Evolutionary conservation across 1,284 basidiomycete genomes (phyloP), one percentile per base, ranked within the genome.

Genomic region (Jaminaea rosea): DNA sequence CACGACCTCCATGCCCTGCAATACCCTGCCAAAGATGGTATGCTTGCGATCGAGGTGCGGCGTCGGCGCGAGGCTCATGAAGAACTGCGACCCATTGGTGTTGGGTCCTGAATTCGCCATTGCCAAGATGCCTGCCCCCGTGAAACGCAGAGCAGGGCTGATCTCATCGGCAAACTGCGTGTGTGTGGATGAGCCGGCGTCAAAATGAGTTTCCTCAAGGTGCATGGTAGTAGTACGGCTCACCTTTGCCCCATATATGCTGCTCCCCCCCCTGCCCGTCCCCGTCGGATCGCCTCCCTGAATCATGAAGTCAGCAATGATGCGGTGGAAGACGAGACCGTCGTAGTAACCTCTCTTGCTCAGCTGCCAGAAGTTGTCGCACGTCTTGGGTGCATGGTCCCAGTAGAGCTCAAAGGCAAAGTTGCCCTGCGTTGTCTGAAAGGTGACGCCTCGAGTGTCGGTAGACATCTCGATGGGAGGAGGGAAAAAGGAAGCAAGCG

Each of bases 321-420:
- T 54, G 24, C 51, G 32, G 36, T 53, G 51, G 31, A 49, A 53
- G n/a, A 52, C 46, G 4, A 50, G 60, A 34, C 68, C 70, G 36
- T 71, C 63, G 54, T 71, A 71, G 54, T 69, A 72, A 24, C 70
- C 70, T 29, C 67, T 58, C 46, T 62, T 53, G 9, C 67, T 65
- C 27, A 72, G 57, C 49, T 67, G 60, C 44, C 59, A 63, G 46
- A 72, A 72, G 52, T 68, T 69, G 24, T 57, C 52, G 45, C 62
- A 65, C 28, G 67, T 65, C 51, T 61, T 61, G 2, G 70, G 68
- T 9, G 70, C 65, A 39, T 72, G 67, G 17, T 63, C 46, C 60
- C 62, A 66, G 44, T 72, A 72, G 3, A 72, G 56, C 49, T 72
- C 70, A 28, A 69, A 46, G 13, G 57, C 51, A 48, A 72, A 61